A percentile compares a stretch with the other conserved stretches of the same genome.
Evolutionary conservation across 192 early-diverging fungal species (phyloP).

Genomic region (Podila horticola): DNA sequence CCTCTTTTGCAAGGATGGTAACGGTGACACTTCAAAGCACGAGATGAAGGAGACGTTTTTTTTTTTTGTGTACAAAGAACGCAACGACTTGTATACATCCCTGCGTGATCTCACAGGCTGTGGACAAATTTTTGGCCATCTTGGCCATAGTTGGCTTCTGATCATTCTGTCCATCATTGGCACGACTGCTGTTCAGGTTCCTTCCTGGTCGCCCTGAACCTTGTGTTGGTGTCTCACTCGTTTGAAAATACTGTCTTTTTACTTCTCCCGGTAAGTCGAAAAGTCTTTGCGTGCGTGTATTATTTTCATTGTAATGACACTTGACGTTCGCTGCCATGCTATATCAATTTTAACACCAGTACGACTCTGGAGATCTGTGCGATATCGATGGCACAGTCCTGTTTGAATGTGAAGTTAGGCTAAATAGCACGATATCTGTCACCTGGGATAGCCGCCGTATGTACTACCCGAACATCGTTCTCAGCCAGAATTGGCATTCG

Average conservation of each 20-base stretch:
- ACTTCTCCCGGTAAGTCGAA: slow-evolving; percentile 67
- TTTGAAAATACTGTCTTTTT: slow-evolving; percentile 84
- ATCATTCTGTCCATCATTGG: slow-evolving; percentile 56
- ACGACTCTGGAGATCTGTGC: slow-evolving; percentile 78
- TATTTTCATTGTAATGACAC: too few relatives aligned
- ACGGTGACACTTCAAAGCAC: slow-evolving; percentile 78
- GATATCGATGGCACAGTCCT: slow-evolving; percentile 69
- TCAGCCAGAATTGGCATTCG: slow-evolving; percentile 61
- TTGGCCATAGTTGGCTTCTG: slow-evolving; percentile 60
- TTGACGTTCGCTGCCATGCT: background rate
- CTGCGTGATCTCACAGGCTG: slow-evolving; percentile 80
- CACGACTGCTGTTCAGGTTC: background rate
- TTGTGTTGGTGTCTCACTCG: slow-evolving; percentile 79
- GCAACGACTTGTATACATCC: slow-evolving; percentile 69
- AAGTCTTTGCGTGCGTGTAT: background rate
- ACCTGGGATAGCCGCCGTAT: slow-evolving; percentile 78
- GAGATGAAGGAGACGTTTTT: slow-evolving; percentile 79
- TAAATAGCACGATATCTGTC: slow-evolving; percentile 80
- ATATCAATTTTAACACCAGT: slow-evolving; percentile 52
- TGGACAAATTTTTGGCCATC: slow-evolving; percentile 74
- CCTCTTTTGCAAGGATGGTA: slow-evolving; percentile 84
- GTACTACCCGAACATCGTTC: slow-evolving; percentile 70
- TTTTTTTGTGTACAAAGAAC: slow-evolving; percentile 77
- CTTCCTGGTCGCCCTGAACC: slow-evolving; percentile 71
- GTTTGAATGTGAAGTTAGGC: slow-evolving; percentile 73